Evolutionary conservation across 2,329 filamentous ascomycete species (phyloP).

Genomic region (Byssoonygena ceratinophila): DNA sequence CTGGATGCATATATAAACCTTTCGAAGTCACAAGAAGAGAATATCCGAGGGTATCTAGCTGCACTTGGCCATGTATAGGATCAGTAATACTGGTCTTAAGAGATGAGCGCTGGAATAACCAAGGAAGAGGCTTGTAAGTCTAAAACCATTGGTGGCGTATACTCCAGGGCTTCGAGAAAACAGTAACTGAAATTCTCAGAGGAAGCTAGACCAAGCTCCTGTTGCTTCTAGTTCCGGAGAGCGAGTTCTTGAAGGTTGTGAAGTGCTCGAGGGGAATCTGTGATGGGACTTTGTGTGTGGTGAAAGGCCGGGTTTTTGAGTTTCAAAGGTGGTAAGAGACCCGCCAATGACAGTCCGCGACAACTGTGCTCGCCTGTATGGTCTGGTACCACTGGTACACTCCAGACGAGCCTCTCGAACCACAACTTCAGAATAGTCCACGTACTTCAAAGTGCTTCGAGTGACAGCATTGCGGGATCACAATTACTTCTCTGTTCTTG

Average conservation of each 20-base stretch:
- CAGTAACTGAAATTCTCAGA: slow-evolving; percentile 14
- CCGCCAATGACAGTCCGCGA: neutral
- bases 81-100: neutral
- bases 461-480: neutral
- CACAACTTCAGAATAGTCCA: slow-evolving; percentile 10
- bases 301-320: neutral
- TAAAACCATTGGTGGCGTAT: neutral
- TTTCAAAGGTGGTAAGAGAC: neutral
- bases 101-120: neutral
- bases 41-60: neutral
- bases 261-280: too few species aligned
- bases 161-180: too few species aligned
- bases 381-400: neutral
- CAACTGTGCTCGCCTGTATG: neutral
- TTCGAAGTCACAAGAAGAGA: neutral
- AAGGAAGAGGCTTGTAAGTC: neutral
- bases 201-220: neutral
- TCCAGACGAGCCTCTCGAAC: neutral
- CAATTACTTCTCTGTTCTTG: neutral
- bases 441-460: slow-evolving; percentile 2
- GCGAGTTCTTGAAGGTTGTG: too few species aligned
- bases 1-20: neutral
- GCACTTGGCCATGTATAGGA: neutral
- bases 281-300: too few species aligned
- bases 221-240: too few species aligned